Percentiles rank a stretch among this genome's conserved stretches.
Conservation (phyloP, 2,329 filamentous ascomycete species). For the Arthrobotrys musiformis region DNA sequence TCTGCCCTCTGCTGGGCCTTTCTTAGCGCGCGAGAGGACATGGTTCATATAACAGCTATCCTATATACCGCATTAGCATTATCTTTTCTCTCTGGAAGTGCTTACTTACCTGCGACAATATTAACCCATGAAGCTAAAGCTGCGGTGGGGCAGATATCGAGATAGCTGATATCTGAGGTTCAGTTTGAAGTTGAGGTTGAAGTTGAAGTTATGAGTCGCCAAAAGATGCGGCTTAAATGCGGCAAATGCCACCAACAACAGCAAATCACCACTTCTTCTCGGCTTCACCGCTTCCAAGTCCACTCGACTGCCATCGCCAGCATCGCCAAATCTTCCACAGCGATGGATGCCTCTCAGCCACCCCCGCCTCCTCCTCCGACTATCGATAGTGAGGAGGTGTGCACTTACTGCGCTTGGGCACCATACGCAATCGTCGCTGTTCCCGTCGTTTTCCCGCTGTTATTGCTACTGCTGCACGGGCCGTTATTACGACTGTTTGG, state of each 20-base stretch:
- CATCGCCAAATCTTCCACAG: not conserved
- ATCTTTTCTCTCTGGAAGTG: not conserved
- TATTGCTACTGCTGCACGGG: conserved; percentile 25
- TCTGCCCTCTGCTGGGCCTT: conserved; percentile 72
- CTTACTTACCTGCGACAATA: not conserved
- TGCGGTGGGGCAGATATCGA: not conserved
- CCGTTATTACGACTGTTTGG: conserved; percentile 42
- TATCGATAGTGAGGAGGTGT: conserved; percentile 11
- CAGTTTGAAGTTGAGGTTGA: not conserved
- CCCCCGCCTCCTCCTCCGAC: not conserved
- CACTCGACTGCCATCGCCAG: not conserved
- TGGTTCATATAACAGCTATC: conserved; percentile 61
- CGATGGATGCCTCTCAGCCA: not conserved
- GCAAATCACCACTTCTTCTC: not conserved
- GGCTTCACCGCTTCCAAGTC: not conserved
- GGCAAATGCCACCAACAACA: conserved; percentile 14
- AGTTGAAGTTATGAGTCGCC: conserved; percentile 16
- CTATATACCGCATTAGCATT: conserved; percentile 8
- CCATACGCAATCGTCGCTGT: conserved; percentile 27
- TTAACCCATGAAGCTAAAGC: not conserved
- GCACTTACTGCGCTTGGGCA: conserved; percentile 34
- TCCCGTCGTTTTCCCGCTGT: conserved; percentile 31
- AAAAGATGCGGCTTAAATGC: conserved; percentile 45
- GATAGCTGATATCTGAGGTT: not conserved
- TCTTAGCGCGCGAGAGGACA: conserved; percentile 75